These are phyloP conservation scores for Chondrus crispus DNA, from an alignment of 23 red algal genomes.

Conservation along the genomic window DNA sequence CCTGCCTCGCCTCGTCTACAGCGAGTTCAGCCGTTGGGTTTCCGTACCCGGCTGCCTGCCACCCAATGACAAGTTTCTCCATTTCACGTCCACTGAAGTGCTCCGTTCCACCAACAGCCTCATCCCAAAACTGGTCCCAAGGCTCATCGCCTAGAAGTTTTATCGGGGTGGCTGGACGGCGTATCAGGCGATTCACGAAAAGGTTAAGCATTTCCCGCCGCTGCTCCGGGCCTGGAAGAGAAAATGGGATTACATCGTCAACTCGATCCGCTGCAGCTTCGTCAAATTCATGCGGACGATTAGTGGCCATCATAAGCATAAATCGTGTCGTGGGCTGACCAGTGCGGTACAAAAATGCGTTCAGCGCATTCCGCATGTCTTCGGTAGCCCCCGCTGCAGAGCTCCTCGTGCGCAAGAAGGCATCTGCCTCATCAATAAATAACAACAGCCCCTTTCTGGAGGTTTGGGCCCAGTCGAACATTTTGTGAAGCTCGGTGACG, in stretches of 20 bases:
- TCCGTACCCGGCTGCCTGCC: constrained; percentile 71
- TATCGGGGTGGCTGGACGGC: background rate
- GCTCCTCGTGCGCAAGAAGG: constrained; percentile 68
- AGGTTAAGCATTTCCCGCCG: constrained; percentile 63
- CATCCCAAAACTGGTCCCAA: constrained; percentile 33
- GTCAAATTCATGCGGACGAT: constrained; percentile 80
- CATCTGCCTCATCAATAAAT: constrained; percentile 91
- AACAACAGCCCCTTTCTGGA: constrained; percentile 62
- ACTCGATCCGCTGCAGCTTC: constrained; percentile 77
- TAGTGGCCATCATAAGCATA: constrained; percentile 80
- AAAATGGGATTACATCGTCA: constrained; percentile 74
- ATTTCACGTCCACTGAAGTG: constrained; percentile 74
- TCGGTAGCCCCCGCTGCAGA: constrained; percentile 60
- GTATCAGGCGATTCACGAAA: constrained; percentile 58
- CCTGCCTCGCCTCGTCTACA: constrained; percentile 32
- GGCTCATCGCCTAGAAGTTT: background rate
- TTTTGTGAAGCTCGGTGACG: constrained; percentile 78
- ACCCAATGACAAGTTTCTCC: constrained; percentile 77
- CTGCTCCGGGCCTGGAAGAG: constrained; percentile 51
- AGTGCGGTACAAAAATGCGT: constrained; percentile 82
- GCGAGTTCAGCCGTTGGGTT: constrained; percentile 18
- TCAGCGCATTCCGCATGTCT: constrained; percentile 76
- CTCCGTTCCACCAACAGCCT: constrained; percentile 45
- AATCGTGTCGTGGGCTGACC: constrained; percentile 63
- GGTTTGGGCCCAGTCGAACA: constrained; percentile 81